Evolutionary conservation across 768 basidiomycete genomes (phyloP).

Genomic region (Leccinum uliginosum): DNA sequence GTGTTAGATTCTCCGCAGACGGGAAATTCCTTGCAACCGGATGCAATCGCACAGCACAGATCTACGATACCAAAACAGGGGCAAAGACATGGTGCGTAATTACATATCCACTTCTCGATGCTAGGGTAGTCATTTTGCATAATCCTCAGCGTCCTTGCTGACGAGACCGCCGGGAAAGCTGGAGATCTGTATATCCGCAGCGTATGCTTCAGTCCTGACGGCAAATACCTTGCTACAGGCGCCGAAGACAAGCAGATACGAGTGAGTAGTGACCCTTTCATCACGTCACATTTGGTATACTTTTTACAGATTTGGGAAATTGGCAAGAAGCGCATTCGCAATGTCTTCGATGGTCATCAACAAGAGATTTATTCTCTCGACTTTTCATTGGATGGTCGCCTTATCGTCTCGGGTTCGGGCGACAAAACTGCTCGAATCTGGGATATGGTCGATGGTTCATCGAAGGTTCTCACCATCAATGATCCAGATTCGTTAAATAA

Average conservation of each 20-base stretch:
- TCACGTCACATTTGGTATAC: conserved; percentile 1
- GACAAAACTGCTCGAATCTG: conserved; percentile 69
- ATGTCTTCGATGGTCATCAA: conserved; percentile 82
- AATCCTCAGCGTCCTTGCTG: conserved; percentile 59
- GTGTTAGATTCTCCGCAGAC: conserved; percentile 92
- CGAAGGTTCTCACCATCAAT: conserved; percentile 35
- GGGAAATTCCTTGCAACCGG: conserved; percentile 92
- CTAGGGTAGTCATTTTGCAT: conserved; percentile 9
- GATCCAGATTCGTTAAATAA: conserved; percentile 46
- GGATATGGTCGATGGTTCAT: conserved; percentile 45
- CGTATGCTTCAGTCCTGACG: conserved; percentile 74
- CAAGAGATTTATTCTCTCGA: conserved; percentile 94
- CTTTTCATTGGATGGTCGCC: conserved; percentile 80
- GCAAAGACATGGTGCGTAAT: conserved; percentile 69
- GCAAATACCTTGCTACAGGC: conserved; percentile 68
- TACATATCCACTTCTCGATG: neutral
- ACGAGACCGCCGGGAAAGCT: conserved; percentile 66
- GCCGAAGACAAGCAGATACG: conserved; percentile 93
- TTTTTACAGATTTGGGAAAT: conserved; percentile 87
- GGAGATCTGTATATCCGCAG: conserved; percentile 89
- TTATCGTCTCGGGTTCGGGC: conserved; percentile 88
- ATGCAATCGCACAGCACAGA: conserved; percentile 93
- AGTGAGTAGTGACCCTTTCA: conserved; percentile 40
- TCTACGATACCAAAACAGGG: conserved; percentile 90
- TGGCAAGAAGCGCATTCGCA: conserved; percentile 69